These are phyloP conservation scores for Aphanomyces invadans DNA, from an alignment of 352 stramenopile species.

Conservation along the genomic window DNA sequence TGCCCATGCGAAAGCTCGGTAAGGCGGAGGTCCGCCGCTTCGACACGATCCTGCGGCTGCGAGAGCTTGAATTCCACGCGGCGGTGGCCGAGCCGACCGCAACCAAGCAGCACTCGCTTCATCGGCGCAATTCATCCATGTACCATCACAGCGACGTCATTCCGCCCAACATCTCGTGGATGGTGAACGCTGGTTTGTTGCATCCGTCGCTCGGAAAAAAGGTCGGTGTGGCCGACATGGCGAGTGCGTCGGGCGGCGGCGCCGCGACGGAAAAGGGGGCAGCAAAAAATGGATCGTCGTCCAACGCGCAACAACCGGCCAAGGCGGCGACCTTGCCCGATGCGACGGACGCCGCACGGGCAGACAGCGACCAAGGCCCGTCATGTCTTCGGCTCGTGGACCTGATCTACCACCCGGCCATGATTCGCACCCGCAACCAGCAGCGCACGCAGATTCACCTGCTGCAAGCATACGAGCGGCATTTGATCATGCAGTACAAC, in stretches of 20 bases:
- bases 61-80: constrained; percentile 29
- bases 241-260: neutral
- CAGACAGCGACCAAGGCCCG: neutral
- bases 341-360: neutral
- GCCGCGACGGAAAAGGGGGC: neutral
- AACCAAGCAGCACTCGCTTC: neutral
- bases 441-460: constrained; percentile 82
- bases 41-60: constrained; percentile 25
- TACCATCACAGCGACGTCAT: constrained; percentile 21
- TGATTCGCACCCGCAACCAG: constrained; percentile 72
- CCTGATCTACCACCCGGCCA: constrained; percentile 83
- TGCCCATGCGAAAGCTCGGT: constrained; percentile 58
- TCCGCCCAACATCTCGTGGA: constrained; percentile 28
- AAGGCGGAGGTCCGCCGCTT: constrained; percentile 35
- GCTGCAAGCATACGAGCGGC: constrained; percentile 59
- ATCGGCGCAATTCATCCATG: neutral
- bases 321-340: neutral
- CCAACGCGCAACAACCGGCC: too few species aligned
- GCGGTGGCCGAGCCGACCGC: constrained; percentile 17
- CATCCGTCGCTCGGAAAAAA: constrained; percentile 24
- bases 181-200: constrained; percentile 32
- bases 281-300: too few species aligned
- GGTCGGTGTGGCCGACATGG: neutral
- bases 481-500: constrained; percentile 76
- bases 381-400: constrained; percentile 46